Conservation (phyloP, 306 rosid species). For the Dryas octopetala region DNA sequence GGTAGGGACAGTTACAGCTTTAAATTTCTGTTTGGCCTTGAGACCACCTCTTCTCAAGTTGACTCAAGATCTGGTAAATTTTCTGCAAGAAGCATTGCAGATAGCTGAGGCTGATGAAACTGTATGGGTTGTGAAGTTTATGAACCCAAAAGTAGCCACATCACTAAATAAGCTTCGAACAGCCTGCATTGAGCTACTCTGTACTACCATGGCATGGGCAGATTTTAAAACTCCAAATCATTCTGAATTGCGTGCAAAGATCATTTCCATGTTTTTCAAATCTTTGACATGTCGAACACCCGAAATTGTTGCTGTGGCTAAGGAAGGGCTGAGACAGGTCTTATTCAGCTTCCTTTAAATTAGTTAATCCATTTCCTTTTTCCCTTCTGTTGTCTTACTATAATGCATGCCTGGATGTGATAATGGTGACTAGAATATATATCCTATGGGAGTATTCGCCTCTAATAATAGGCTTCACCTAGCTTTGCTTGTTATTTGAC, state of each 20-base stretch:
- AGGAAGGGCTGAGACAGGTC: conserved; percentile 99
- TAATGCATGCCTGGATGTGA: conserved; percentile 10
- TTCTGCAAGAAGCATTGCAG: conserved; percentile 96
- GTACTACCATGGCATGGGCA: conserved; percentile 99
- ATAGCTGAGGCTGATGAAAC: conserved; percentile 97
- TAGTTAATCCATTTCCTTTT: conserved; percentile 10
- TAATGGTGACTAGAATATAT: conserved; percentile 19
- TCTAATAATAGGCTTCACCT: background rate
- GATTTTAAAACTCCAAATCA: conserved; percentile 91
- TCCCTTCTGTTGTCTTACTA: background rate
- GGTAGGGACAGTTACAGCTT: conserved; percentile 98
- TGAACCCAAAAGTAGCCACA: conserved; percentile 90
- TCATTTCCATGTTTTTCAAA: conserved; percentile 96
- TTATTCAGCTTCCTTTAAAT: conserved; percentile 20
- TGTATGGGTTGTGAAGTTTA: conserved; percentile 84
- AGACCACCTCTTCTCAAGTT: conserved; percentile 98
- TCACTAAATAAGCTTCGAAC: conserved; percentile 90
- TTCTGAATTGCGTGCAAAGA: conserved; percentile 92
- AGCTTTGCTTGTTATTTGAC: conserved; percentile 21
- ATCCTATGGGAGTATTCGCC: conserved; percentile 7
- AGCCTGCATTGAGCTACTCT: conserved; percentile 93
- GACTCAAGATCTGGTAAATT: conserved; percentile 89
- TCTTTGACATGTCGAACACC: conserved; percentile 93
- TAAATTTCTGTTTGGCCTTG: conserved; percentile 94
- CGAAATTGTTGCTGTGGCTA: conserved; percentile 98